Evolutionary conservation across 129 eudicot genomes (phyloP).

Genomic region (Gnaphalium uliginosum): DNA sequence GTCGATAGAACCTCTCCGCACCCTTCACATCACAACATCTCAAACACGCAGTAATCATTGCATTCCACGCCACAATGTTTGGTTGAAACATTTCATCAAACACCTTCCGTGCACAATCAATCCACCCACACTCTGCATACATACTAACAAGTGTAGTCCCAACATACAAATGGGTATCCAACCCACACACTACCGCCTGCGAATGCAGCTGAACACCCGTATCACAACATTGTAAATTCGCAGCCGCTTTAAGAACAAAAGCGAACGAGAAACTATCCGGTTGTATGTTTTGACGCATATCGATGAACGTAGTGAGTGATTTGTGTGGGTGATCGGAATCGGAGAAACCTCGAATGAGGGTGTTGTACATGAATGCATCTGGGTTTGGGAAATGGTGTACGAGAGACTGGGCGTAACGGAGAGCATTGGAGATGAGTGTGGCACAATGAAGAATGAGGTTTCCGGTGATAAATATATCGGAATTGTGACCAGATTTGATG

Average conservation of each 20-base stretch:
- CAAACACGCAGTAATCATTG: conserved; percentile 39
- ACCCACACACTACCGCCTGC: conserved; percentile 22
- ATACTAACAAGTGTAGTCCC: conserved; percentile 44
- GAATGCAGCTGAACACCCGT: conserved; percentile 42
- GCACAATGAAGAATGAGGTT: conserved; percentile 41
- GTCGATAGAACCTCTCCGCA: conserved; percentile 30
- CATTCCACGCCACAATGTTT: conserved; percentile 45
- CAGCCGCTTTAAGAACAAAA: conserved; percentile 41
- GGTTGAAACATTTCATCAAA: conserved; percentile 44
- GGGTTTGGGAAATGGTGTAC: conserved; percentile 37
- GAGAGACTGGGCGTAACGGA: conserved; percentile 38
- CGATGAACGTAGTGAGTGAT: conserved; percentile 33
- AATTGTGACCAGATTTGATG: conserved; percentile 34
- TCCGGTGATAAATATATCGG: conserved; percentile 32
- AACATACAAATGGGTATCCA: conserved; percentile 43
- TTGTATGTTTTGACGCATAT: conserved; percentile 32
- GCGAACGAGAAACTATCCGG: conserved; percentile 42
- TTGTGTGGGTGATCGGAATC: conserved; percentile 36
- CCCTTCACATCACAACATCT: conserved; percentile 42
- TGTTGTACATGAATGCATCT: conserved; percentile 45
- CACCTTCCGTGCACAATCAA: conserved; percentile 35
- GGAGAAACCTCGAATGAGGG: conserved; percentile 38
- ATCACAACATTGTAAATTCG: conserved; percentile 26
- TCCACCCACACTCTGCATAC: conserved; percentile 40
- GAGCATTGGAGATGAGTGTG: conserved; percentile 29